Evolutionary conservation across 2,329 filamentous ascomycete genomes (phyloP).

Genomic region (Neofusicoccum kwambonambiense): DNA sequence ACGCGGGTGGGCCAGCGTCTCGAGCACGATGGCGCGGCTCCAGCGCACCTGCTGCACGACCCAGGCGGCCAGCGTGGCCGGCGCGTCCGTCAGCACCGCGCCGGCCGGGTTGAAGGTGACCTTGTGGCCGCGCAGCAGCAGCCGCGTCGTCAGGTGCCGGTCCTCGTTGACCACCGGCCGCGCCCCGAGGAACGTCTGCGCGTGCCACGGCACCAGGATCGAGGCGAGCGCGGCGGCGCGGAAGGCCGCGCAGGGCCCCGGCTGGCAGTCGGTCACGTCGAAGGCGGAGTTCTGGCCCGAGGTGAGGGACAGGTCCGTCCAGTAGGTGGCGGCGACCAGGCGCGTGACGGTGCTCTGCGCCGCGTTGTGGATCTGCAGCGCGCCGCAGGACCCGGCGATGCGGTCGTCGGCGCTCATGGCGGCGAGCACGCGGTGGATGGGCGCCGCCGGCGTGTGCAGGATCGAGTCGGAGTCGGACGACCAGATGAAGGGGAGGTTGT

Average conservation of each 20-base stretch:
- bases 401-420: conserved; percentile 32
- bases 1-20: conserved; percentile 36
- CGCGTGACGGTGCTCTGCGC: conserved; percentile 31
- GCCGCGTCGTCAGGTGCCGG: conserved; percentile 38
- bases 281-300: conserved; percentile 31
- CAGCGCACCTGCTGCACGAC: conserved; percentile 40
- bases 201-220: conserved; percentile 37
- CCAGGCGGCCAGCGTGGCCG: conserved; percentile 36
- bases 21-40: conserved; percentile 38
- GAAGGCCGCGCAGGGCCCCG: conserved; percentile 39
- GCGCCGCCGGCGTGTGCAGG: conserved; percentile 25
- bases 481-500: conserved; percentile 38
- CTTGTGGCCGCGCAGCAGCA: conserved; percentile 36
- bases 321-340: conserved; percentile 34
- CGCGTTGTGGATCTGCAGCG: conserved; percentile 36
- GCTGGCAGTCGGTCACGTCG: conserved; percentile 38
- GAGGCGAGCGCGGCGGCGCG: conserved; percentile 29
- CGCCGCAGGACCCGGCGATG: conserved; percentile 36
- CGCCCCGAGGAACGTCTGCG: conserved; percentile 33
- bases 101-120: conserved; percentile 36
- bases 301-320: conserved; percentile 37
- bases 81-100: conserved; percentile 37
- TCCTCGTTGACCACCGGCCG: conserved; percentile 38
- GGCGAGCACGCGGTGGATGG: conserved; percentile 29
- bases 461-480: conserved; percentile 39